phyloP scores from a whole-genome alignment of 208 protist genomes.

The Histomonas meleagridis region DNA sequence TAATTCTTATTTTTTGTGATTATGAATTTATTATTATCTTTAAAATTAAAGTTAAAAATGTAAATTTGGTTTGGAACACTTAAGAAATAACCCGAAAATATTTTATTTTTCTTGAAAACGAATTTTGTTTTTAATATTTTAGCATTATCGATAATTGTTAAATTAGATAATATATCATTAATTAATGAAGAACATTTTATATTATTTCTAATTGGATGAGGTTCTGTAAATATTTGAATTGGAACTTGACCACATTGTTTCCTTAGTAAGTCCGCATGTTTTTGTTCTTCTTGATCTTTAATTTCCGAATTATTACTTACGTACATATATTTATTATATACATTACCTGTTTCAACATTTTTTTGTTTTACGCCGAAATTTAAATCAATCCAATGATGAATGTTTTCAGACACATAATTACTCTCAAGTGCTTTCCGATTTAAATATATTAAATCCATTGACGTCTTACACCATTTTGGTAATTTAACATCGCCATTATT shows the following conservation, averaged over 20 bases:
- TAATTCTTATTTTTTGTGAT: too few species aligned
- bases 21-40: too few species aligned
- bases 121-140: too few species aligned
- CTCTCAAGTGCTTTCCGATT: slow-evolving; percentile 65
- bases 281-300: neutral
- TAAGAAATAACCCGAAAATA: too few species aligned
- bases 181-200: too few species aligned
- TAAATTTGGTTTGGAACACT: too few species aligned
- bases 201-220: too few species aligned
- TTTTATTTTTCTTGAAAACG: too few species aligned
- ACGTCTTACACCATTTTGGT: neutral
- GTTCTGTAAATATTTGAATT: neutral
- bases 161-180: too few species aligned
- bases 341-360: neutral
- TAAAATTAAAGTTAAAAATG: too few species aligned
- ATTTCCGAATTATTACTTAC: neutral
- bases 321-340: neutral
- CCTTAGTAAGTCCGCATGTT: neutral
- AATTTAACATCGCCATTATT: slow-evolving; percentile 62
- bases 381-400: slow-evolving; percentile 52
- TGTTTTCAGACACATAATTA: slow-evolving; percentile 48
- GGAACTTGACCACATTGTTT: neutral
- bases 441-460: neutral
- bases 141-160: too few species aligned
- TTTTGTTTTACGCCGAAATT: neutral